Base-by-base conservation (phyloP, 345 rosid genomes). In the Eutrema yunnanense region DNA sequence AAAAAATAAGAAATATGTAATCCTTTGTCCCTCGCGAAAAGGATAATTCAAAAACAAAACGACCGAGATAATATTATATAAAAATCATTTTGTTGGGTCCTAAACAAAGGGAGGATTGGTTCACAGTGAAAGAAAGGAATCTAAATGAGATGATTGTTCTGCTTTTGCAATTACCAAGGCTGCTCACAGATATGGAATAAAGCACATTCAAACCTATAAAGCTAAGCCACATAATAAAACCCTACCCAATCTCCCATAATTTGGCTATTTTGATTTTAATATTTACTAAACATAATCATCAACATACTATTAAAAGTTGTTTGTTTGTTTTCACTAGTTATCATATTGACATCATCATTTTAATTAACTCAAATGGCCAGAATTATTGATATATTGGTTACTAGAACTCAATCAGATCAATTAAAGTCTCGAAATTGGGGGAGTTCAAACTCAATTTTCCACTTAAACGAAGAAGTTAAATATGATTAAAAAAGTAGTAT, bases 131-230 rank as follows among this genome's bases (percentile, higher is more conserved):
- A 81, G 93, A 81, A 88, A 88, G 84, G 90, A 86, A 88, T 86
- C 84, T 76, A 74, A 53, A 74, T 55, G 55, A 69, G 75, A 69
- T 76, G 75, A 77, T 77, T 81, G 73, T 57, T 79, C 78, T 79
- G 81, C 87, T 88, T 88, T 88, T 86, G 83, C 82, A 73, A 83
- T 79, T 82, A 83, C 86, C 90, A 79, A 88, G 77, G 85, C 82
- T 73, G 83, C 78, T 80, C 78, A 80, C 84, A 87, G 77, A 81
- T 72, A 83, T 71, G 67, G 87, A 84, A 84, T 83, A 88, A 88
- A 84, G 90, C 82, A 77, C 74, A 73, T 83, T 79, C 87, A 85
- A 87, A 77, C 77, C 80, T 79, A 62, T 78, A 77, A 82, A 82
- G 79, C 71, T 55, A 68, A 1, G 42, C 64, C 74, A 61, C 79